Evolutionary conservation across 192 early-diverging fungal species (phyloP).

Genomic region (Haplosporangium gracile): DNA sequence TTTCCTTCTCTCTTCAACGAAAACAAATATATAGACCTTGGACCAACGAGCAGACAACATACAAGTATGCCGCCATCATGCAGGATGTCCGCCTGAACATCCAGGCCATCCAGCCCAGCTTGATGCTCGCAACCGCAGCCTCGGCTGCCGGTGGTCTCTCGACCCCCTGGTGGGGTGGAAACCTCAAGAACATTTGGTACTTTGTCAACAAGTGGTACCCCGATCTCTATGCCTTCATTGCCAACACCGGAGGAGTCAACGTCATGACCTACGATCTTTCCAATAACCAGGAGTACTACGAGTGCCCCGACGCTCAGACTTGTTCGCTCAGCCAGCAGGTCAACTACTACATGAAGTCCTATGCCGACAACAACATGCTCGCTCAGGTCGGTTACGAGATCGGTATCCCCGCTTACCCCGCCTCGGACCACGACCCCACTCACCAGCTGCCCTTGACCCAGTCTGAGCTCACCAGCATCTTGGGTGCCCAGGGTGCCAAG

Average conservation of each 20-base stretch:
- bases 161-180: slow-evolving; percentile 29
- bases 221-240: slow-evolving; percentile 40
- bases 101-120: slow-evolving; percentile 11
- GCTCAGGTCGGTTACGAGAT: slow-evolving; percentile 56
- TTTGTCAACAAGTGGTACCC: slow-evolving; percentile 23
- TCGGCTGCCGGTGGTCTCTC: slow-evolving; percentile 32
- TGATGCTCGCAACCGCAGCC: slow-evolving; percentile 25
- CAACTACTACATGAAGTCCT: slow-evolving; percentile 56
- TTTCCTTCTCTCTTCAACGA: background rate
- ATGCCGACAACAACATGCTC: slow-evolving; percentile 40
- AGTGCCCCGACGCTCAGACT: slow-evolving; percentile 44
- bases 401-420: slow-evolving; percentile 56
- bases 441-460: slow-evolving; percentile 51
- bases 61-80: slow-evolving; percentile 38
- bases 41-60: slow-evolving; percentile 26
- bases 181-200: slow-evolving; percentile 45
- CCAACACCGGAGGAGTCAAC: slow-evolving; percentile 52
- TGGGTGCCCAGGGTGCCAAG: slow-evolving; percentile 45
- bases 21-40: slow-evolving; percentile 7
- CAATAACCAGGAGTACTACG: slow-evolving; percentile 43
- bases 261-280: slow-evolving; percentile 57
- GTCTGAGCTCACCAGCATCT: slow-evolving; percentile 45
- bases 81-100: slow-evolving; percentile 28
- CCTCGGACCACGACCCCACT: slow-evolving; percentile 44
- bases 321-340: slow-evolving; percentile 48